phyloP scores from a whole-genome alignment of 352 stramenopile species.

The Peronospora belbahrii region DNA sequence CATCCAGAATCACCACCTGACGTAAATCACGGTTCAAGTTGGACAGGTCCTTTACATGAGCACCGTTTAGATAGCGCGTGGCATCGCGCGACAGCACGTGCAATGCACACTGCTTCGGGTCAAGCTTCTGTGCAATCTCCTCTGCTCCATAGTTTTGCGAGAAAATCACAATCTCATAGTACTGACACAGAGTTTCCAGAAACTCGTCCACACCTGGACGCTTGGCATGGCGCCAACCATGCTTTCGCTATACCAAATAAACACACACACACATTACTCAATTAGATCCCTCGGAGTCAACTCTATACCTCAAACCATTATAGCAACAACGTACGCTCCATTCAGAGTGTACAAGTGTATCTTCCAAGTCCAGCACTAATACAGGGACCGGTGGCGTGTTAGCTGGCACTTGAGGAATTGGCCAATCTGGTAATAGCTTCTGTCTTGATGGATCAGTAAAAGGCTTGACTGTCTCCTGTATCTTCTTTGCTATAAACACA shows the following conservation, averaged over 20 bases:
- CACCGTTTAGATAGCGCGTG: slow-evolving; percentile 75
- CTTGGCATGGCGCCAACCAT: slow-evolving; percentile 84
- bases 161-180: slow-evolving; percentile 87
- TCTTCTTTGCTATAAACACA: slow-evolving; percentile 41
- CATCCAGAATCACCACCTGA: slow-evolving; percentile 81
- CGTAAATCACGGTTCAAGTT: slow-evolving; percentile 75
- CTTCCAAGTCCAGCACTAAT: slow-evolving; percentile 80
- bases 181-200: slow-evolving; percentile 73
- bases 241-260: slow-evolving; percentile 50
- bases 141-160: slow-evolving; percentile 79
- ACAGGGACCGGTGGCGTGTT: slow-evolving; percentile 72
- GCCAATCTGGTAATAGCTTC: slow-evolving; percentile 84
- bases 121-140: slow-evolving; percentile 71
- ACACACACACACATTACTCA: background rate
- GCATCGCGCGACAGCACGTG: slow-evolving; percentile 75
- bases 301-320: background rate
- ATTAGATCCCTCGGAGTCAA: background rate
- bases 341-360: slow-evolving; percentile 83
- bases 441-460: slow-evolving; percentile 76
- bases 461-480: slow-evolving; percentile 61
- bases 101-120: slow-evolving; percentile 77
- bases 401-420: slow-evolving; percentile 68
- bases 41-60: slow-evolving; percentile 77
- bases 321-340: slow-evolving; percentile 65
- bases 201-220: slow-evolving; percentile 82